A percentile compares a stretch with the other conserved stretches of the same genome.
Conservation (phyloP, 208 protist species). For the Acanthamoeba culbertsoni region DNA sequence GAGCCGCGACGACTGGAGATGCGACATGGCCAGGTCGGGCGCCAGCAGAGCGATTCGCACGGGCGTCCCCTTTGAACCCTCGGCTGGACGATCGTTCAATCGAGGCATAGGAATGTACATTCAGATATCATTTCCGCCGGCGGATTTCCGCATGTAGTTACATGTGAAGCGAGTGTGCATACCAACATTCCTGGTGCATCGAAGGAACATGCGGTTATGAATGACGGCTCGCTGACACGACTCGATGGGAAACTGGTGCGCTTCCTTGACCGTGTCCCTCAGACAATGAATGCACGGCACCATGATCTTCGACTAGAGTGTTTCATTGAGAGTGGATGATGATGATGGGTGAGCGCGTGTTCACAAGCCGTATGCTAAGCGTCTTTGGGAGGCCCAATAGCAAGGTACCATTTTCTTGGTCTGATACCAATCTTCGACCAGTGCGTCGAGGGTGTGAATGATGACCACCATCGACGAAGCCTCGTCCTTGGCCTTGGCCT, state of each 20-base stretch:
- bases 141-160: too few relatives aligned
- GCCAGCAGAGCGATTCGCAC: constrained; percentile 5
- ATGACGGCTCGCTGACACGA: neutral
- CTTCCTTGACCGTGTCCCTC: neutral
- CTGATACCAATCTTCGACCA: constrained; percentile 49
- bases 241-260: constrained; percentile 10
- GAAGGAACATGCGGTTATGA: neutral
- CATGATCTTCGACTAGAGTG: neutral
- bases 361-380: too few relatives aligned
- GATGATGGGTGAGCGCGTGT: too few relatives aligned
- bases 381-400: too few relatives aligned
- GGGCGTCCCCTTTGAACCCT: too few relatives aligned
- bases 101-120: too few relatives aligned
- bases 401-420: constrained; percentile 31
- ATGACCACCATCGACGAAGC: constrained; percentile 25
- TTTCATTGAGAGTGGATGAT: neutral
- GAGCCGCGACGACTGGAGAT: constrained; percentile 8
- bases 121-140: too few relatives aligned
- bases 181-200: neutral
- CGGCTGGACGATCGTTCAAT: too few relatives aligned
- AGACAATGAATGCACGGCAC: constrained; percentile 47
- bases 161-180: too few relatives aligned
- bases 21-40: constrained; percentile 42
- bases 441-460: constrained; percentile 14
- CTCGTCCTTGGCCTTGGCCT: neutral